Percentiles rank a stretch among this genome's conserved stretches.
Evolutionary conservation across 129 eudicot genomes (phyloP).

Genomic region (Sambucus nigra): DNA sequence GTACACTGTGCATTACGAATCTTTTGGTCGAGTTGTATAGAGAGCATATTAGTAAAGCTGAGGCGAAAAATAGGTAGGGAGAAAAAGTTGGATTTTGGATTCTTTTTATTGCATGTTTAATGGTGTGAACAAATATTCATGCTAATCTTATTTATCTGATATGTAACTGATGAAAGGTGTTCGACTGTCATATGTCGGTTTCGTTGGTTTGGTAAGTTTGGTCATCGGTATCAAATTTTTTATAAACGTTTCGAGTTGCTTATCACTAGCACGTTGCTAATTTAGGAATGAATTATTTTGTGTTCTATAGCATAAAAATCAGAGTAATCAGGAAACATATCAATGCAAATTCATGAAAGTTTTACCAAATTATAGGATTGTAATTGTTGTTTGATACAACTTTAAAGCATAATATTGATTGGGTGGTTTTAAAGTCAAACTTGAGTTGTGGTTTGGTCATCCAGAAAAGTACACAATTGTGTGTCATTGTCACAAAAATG

Average conservation of each 20-base stretch:
- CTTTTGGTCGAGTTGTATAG: conserved; percentile 59
- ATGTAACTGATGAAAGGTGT: not conserved
- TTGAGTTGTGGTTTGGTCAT: not conserved
- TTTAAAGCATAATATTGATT: not conserved
- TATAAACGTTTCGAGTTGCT: not conserved
- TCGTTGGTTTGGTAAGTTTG: no score
- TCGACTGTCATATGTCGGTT: not conserved
- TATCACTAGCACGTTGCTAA: not conserved
- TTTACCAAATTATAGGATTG: not conserved
- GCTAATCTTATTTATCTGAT: not conserved
- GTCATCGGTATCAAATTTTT: not conserved
- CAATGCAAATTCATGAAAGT: no score
- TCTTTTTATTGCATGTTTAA: conserved; percentile 13
- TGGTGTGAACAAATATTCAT: not conserved
- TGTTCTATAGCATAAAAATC: no score
- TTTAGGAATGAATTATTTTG: not conserved
- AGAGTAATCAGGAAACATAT: no score
- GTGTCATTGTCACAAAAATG: not conserved
- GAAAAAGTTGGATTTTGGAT: not conserved
- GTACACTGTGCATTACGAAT: conserved; percentile 67
- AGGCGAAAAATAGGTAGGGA: conserved; percentile 35
- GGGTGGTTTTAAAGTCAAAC: not conserved
- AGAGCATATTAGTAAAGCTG: conserved; percentile 32
- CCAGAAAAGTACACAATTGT: not conserved
- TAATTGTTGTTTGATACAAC: no score